A percentile compares a stretch with the other conserved stretches of the same genome.
Conservation (phyloP, 2,329 filamentous ascomycete species). For the Colletotrichum sp. region DNA sequence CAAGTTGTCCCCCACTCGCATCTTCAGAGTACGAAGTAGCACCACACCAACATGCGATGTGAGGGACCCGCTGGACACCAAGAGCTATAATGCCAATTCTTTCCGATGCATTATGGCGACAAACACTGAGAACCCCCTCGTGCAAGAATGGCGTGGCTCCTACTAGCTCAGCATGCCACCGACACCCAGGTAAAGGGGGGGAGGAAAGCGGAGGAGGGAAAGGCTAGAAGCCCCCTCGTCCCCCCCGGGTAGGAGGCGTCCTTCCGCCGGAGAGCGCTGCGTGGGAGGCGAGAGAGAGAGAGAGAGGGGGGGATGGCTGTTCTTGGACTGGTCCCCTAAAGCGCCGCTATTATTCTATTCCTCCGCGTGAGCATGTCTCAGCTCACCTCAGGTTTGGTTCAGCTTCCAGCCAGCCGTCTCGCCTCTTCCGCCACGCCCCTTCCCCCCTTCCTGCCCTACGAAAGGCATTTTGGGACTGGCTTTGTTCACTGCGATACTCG, state of each 20-base stretch:
- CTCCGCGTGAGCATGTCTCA: constrained; percentile 11
- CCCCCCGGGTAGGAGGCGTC: not conserved
- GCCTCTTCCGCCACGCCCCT: not conserved
- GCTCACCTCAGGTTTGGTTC: constrained; percentile 2
- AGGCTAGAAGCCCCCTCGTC: not conserved
- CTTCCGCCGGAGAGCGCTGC: not conserved
- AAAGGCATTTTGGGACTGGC: not conserved
- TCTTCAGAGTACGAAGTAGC: not conserved
- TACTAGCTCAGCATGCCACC: not conserved
- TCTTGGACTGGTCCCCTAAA: not conserved
- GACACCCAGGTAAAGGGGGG: not conserved
- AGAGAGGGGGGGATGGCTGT: not conserved
- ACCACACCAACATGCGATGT: not conserved
- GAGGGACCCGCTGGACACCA: not conserved
- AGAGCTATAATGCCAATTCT: not conserved
- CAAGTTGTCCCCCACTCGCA: not conserved
- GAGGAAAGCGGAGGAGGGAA: not conserved
- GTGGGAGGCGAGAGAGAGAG: not conserved
- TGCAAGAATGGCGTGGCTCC: not conserved
- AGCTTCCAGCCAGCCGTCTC: constrained; percentile 4
- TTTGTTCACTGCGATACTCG: not conserved
- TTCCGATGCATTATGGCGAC: not conserved
- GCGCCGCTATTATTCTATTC: not conserved
- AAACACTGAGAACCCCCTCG: not conserved
- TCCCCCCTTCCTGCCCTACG: not conserved